phyloP scores from a whole-genome alignment of 306 rosid genomes.

The Sesbania bispinosa region DNA sequence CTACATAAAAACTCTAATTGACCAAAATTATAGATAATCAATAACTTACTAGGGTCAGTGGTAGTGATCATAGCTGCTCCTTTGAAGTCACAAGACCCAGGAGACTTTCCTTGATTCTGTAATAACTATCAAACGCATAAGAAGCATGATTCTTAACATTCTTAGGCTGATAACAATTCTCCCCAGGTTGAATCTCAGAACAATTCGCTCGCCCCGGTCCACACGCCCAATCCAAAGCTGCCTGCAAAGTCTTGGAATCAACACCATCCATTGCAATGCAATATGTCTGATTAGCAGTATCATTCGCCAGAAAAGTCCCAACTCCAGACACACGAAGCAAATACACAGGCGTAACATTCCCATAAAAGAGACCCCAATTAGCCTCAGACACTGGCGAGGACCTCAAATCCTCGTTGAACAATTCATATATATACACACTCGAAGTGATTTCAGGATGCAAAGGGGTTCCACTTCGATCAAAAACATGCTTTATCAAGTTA shows the following conservation, averaged over 20 bases:
- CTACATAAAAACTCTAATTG: background rate
- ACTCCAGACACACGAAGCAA: constrained; percentile 74
- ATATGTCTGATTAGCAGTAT: constrained; percentile 66
- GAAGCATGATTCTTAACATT: constrained; percentile 82
- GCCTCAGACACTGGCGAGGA: constrained; percentile 80
- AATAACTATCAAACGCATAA: constrained; percentile 89
- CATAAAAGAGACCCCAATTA: constrained; percentile 79
- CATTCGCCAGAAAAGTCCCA: constrained; percentile 76
- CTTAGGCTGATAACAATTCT: constrained; percentile 67
- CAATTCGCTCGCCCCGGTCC: constrained; percentile 82
- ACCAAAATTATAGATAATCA: no score
- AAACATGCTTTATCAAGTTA: constrained; percentile 74
- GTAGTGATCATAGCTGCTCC: constrained; percentile 84
- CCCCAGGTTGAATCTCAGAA: constrained; percentile 84
- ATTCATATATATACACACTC: constrained; percentile 64
- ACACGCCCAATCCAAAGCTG: constrained; percentile 92
- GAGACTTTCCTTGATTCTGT: constrained; percentile 50
- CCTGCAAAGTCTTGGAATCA: constrained; percentile 67
- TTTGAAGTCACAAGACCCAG: constrained; percentile 85
- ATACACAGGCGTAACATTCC: constrained; percentile 61
- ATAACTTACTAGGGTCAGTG: constrained; percentile 80
- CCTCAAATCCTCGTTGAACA: constrained; percentile 82
- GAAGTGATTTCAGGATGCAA: constrained; percentile 75
- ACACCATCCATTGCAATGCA: constrained; percentile 67
- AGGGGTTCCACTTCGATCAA: constrained; percentile 80